Evolutionary conservation across 164 flowering plant genomes (phyloP).

Genomic region (Malania oleifera): DNA sequence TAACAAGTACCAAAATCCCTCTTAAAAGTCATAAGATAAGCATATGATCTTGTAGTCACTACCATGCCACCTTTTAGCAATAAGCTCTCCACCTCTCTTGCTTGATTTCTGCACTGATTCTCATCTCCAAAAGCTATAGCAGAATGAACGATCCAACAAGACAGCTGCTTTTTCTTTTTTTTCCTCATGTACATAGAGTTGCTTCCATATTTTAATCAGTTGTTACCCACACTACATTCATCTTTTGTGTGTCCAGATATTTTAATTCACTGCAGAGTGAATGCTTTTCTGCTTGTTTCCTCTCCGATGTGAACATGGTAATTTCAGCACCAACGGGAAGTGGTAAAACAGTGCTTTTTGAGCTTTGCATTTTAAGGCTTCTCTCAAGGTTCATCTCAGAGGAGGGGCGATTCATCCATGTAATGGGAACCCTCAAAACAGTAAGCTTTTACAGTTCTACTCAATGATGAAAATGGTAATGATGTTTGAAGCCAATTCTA

Average conservation of each 20-base stretch:
- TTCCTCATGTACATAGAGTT: too few relatives aligned
- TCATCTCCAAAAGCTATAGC: too few relatives aligned
- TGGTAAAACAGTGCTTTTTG: slow-evolving; percentile 96
- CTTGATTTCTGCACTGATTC: too few relatives aligned
- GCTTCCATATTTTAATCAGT: too few relatives aligned
- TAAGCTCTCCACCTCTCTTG: too few relatives aligned
- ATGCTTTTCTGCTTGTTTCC: slow-evolving; percentile 79
- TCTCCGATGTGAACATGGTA: slow-evolving; percentile 83
- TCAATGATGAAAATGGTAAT: not conserved
- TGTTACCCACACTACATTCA: too few relatives aligned
- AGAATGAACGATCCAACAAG: too few relatives aligned
- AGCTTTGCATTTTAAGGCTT: slow-evolving; percentile 92
- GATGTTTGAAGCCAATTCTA: not conserved
- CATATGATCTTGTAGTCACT: too few relatives aligned
- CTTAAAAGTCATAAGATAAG: too few relatives aligned
- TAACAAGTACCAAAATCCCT: too few relatives aligned
- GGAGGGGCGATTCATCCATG: slow-evolving; percentile 60
- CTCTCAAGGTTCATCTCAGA: slow-evolving; percentile 73
- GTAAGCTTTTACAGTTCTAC: slow-evolving; percentile 35
- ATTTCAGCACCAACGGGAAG: slow-evolving; percentile 99
- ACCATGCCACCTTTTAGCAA: too few relatives aligned
- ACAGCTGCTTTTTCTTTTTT: too few relatives aligned
- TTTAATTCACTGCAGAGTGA: slow-evolving; percentile 98
- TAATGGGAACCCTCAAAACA: slow-evolving; percentile 80
- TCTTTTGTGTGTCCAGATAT: slow-evolving; percentile 46